phyloP scores from a whole-genome alignment of 805 yeast species.

The Babjeviella inositovora region DNA sequence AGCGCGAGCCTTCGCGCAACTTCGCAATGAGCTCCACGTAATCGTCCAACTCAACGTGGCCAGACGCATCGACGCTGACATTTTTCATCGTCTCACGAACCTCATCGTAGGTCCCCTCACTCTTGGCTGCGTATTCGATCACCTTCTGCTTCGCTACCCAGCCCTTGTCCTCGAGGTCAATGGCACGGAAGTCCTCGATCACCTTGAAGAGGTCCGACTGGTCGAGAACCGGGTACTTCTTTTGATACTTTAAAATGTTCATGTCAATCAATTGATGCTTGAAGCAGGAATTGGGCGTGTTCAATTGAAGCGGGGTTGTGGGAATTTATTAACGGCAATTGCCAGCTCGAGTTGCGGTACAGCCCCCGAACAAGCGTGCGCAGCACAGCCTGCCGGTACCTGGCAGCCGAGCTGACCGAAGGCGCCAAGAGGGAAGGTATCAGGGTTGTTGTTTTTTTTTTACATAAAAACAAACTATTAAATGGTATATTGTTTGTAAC shows the following conservation, averaged over 20 bases:
- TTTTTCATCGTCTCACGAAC: constrained; percentile 87
- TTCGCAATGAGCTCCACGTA: constrained; percentile 75
- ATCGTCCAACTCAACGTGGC: constrained; percentile 93
- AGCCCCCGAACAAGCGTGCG: not conserved
- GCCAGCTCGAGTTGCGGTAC: not conserved
- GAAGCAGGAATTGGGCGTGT: not conserved
- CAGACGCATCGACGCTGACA: constrained; percentile 90
- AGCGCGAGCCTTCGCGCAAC: constrained; percentile 33
- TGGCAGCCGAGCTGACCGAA: too few relatives aligned
- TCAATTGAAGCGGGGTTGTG: not conserved
- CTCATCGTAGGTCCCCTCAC: constrained; percentile 71
- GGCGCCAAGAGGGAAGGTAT: too few relatives aligned
- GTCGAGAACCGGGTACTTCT: constrained; percentile 69
- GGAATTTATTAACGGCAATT: not conserved
- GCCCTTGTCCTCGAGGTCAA: constrained; percentile 87
- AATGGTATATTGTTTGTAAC: too few relatives aligned
- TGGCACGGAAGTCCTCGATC: constrained; percentile 72
- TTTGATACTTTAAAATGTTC: constrained; percentile 17
- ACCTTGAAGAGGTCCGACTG: constrained; percentile 79
- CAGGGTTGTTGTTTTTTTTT: too few relatives aligned
- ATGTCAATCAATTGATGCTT: not conserved
- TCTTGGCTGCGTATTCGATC: constrained; percentile 63
- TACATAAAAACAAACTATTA: too few relatives aligned
- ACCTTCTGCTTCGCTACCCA: constrained; percentile 88
- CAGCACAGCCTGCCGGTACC: too few relatives aligned